phyloP scores from a whole-genome alignment of 306 rosid genomes.

The Glycyrrhiza uralensis region DNA sequence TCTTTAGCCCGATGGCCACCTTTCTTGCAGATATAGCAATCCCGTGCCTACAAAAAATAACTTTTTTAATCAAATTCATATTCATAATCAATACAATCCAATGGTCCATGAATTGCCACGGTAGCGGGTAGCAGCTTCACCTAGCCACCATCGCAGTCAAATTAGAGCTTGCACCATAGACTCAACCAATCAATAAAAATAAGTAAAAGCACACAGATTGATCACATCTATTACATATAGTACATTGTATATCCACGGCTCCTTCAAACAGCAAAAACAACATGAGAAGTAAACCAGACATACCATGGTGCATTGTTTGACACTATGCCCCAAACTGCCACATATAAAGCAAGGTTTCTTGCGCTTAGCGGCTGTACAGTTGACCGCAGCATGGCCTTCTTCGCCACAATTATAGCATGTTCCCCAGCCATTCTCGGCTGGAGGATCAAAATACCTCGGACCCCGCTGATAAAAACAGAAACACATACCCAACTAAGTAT shows the following conservation, averaged over 20 bases:
- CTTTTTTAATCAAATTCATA: neutral
- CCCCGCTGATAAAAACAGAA: conserved; percentile 72
- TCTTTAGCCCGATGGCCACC: conserved; percentile 73
- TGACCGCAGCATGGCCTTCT: conserved; percentile 86
- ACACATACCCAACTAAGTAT: conserved; percentile 42
- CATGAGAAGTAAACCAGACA: neutral
- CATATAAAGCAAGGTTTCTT: conserved; percentile 86
- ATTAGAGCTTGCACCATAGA: neutral
- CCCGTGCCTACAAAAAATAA: conserved; percentile 42
- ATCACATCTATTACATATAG: neutral
- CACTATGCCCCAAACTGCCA: conserved; percentile 78
- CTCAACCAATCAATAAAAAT: neutral
- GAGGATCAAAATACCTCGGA: conserved; percentile 98
- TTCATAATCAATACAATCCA: neutral
- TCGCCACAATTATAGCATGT: conserved; percentile 81
- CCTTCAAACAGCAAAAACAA: neutral
- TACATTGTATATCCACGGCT: neutral
- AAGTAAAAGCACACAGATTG: neutral
- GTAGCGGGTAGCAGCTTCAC: neutral
- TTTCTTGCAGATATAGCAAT: conserved; percentile 73
- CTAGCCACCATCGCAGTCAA: neutral
- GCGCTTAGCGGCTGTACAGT: conserved; percentile 59
- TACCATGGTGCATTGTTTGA: conserved; percentile 64
- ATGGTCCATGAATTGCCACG: neutral
- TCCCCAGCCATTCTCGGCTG: conserved; percentile 67